Base-by-base conservation (phyloP, 2,329 filamentous ascomycete species). In the Exophiala oligosperma region DNA sequence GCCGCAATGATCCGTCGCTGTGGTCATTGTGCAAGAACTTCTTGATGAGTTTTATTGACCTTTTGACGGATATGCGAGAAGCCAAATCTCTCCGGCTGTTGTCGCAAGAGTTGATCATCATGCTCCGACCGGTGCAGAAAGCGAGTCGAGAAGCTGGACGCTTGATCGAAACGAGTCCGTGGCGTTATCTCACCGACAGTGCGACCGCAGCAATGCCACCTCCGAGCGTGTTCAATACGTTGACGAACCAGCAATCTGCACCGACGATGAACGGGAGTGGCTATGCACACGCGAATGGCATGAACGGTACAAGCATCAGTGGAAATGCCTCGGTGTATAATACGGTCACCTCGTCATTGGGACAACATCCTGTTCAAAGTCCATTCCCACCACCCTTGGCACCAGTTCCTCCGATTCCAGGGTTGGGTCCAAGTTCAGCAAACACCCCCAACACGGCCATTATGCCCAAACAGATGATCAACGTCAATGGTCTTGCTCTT, bases 51-150 rank as follows among this genome's bases (percentile, higher is more conserved):
- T 79, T 79, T 52, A 73, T 78, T 47, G 75, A 78, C 46, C 68
- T 79, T 2, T 73, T 79, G 26, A 76, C 73, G 5, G 76, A 79
- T 54, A 76, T 79, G 73, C 72, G 74, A 65, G 69, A 78, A 60
- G 74, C 76, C 21, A 72, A 73, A 61, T 74, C 70, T 54, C 76
- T 81, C 68, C 76, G 79, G 37, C 71, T 82, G 35, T 71, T 83
- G 32, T 81, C 81, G 49, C 76, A 82, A 26, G 90, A 95, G 63
- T 87, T 92, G 46, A 86, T 90, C 69, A 76, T 83, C 26, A 82
- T 90, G 54, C 83, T 97, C 65, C 85, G 88, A 59, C 91, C 91
- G 1, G 84, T 96, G 47, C 92, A 97, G 69, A 87, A 86, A 66
- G 86, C 85, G 58, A 87, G 94, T 69, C 92, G 92, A 70, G 90